Evolutionary conservation across 129 eudicot species (phyloP).

Genomic region (Centrapalus pauciflorus): DNA sequence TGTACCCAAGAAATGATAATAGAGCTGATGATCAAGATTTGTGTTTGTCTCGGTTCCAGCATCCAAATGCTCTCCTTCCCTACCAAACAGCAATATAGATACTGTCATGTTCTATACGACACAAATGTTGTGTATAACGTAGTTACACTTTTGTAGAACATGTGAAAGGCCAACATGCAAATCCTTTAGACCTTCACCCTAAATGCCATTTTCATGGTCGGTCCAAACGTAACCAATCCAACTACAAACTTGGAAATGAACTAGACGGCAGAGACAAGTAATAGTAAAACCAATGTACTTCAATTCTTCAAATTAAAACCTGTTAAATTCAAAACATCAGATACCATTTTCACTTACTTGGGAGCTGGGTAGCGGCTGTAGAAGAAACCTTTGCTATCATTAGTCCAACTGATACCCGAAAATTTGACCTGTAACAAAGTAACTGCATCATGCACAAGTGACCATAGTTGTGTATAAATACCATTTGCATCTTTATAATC

Average conservation of each 20-base stretch:
- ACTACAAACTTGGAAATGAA: background rate
- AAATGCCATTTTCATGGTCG: background rate
- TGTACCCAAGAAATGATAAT: conserved; percentile 87
- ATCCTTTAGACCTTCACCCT: background rate
- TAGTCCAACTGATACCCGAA: conserved; percentile 88
- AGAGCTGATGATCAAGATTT: conserved; percentile 68
- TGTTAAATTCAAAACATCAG: background rate
- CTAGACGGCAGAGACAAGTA: background rate
- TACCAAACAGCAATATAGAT: conserved; percentile 8
- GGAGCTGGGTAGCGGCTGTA: conserved; percentile 97
- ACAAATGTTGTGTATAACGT: background rate
- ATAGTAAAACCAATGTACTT: background rate
- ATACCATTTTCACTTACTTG: conserved; percentile 46
- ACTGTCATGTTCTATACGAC: background rate
- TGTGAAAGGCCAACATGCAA: background rate
- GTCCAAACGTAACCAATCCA: background rate
- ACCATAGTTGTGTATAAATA: background rate
- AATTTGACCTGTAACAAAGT: conserved; percentile 70
- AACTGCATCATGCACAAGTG: conserved; percentile 14
- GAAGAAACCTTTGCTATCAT: conserved; percentile 93
- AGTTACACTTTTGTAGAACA: background rate
- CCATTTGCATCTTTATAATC: background rate
- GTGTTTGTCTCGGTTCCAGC: conserved; percentile 89
- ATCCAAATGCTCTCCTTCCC: conserved; percentile 80
- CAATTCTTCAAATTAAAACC: background rate